Evolutionary conservation across 441 rosid species (phyloP), one percentile per base, ranked within the genome.

Genomic region (Brassica hybrid): DNA sequence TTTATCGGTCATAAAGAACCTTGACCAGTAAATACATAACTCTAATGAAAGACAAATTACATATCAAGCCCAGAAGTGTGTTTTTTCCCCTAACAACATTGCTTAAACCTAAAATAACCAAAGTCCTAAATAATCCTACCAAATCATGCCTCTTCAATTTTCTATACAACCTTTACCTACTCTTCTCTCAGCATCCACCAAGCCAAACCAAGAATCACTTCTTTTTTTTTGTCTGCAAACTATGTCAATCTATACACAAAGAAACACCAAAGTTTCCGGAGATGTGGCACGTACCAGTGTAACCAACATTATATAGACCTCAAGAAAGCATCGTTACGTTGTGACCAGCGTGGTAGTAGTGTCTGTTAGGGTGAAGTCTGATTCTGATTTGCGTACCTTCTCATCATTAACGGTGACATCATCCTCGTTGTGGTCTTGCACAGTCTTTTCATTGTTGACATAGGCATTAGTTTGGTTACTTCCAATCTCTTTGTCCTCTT

Each of bases 271-370:
- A 25, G 67, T 41, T 58, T 52, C 75, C 68, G 38, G 45, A 38
- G 45, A 38, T 10, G 45, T 38, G 45, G 45, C 11, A 68, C 67
- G 78, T 72, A 68, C 71, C 80, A 74, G 50, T 30, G 34, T 30
- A 30, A 71, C 59, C 72, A 71, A 62, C 76, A 69, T 67, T 61
- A 83, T 67, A 73, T 62, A 74, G 68, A 74, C 79, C 67, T 43
- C 69, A 27, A 16, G 70, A 12, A 54, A 79, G 65, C 72, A 74
- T 77, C 67, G 85, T 74, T 85, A 87, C 48, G 86, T 80, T 45
- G 81, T 79, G 68, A 84, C 85, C 76, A 83, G 86, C 86, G 83
- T 74, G 72, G 76, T 74, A 69, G 72, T 68, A 69, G 79, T 74
- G 68, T 75, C 86, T 70, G 84, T 83, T 72, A 84, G 73, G 25